These are phyloP conservation scores for Williopsis jadinii DNA, from an alignment of 1,139 yeast genomes.

Conservation along the genomic window DNA sequence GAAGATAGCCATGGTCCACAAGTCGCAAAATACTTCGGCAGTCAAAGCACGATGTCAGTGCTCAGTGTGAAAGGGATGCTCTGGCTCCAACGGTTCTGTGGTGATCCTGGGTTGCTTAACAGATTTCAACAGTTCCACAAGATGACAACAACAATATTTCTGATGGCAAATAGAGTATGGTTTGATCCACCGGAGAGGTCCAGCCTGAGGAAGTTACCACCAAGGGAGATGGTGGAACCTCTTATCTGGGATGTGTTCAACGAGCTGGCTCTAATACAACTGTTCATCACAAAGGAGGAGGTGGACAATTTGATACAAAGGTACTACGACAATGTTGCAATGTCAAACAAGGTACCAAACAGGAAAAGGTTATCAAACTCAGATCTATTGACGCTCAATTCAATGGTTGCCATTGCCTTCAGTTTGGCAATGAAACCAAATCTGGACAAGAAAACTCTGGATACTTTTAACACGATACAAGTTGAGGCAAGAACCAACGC, in stretches of 20 bases:
- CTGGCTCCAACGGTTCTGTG: conserved; percentile 32
- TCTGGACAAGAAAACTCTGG: not conserved
- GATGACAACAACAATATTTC: conserved; percentile 19
- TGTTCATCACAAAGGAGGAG: conserved; percentile 8
- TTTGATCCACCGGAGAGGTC: conserved; percentile 25
- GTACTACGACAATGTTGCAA: not conserved
- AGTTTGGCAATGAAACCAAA: conserved; percentile 6
- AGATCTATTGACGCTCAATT: conserved; percentile 11
- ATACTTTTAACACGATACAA: not conserved
- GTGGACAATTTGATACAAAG: conserved; percentile 7
- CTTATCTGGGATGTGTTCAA: conserved; percentile 17
- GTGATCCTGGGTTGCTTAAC: conserved; percentile 20
- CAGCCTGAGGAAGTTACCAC: conserved; percentile 24
- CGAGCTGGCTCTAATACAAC: conserved; percentile 11
- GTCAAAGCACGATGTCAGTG: conserved; percentile 30
- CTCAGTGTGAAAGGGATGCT: conserved; percentile 33
- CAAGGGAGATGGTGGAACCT: conserved; percentile 16
- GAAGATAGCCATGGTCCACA: not conserved
- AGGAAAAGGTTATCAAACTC: conserved; percentile 13
- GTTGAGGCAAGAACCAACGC: conserved; percentile 23
- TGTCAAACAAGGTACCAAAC: not conserved
- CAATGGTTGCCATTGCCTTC: conserved; percentile 11
- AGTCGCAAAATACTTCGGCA: conserved; percentile 14
- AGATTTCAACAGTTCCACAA: conserved; percentile 20
- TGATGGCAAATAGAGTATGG: conserved; percentile 23